A percentile compares a stretch with the other conserved stretches of the same genome.
Evolutionary conservation across 2,329 filamentous ascomycete species (phyloP).

Genomic region (Botrytis fabae): DNA sequence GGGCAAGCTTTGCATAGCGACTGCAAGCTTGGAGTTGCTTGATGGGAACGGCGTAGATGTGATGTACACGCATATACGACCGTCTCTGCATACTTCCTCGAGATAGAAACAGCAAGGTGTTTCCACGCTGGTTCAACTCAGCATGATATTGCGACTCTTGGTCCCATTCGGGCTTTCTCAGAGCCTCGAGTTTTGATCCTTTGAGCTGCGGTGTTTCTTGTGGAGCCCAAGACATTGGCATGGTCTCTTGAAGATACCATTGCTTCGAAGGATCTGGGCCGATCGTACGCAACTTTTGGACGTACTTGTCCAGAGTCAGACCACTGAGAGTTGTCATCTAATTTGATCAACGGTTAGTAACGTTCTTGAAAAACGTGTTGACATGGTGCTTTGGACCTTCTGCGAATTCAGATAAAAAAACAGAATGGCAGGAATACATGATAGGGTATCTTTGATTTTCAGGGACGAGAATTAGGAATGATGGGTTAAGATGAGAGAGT

Average conservation of each 20-base stretch:
- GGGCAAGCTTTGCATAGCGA: neutral
- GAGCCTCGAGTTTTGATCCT: neutral
- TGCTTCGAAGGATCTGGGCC: neutral
- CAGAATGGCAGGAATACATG: neutral
- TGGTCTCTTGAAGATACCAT: neutral
- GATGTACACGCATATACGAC: slow-evolving; percentile 2
- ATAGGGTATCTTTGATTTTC: neutral
- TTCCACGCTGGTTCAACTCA: neutral
- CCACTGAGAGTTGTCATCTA: slow-evolving; percentile 5
- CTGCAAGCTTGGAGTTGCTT: slow-evolving; percentile 3
- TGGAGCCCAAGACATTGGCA: neutral
- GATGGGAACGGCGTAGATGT: slow-evolving; percentile 12
- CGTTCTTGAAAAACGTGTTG: fast-evolving
- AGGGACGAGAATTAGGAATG: neutral
- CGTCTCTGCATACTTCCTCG: neutral
- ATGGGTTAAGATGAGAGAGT: neutral
- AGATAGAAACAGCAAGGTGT: neutral
- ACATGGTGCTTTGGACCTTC: too few species aligned
- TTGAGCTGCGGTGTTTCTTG: too few species aligned
- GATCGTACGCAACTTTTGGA: neutral
- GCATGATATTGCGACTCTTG: neutral
- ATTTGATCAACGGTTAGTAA: neutral
- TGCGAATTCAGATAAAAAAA: neutral
- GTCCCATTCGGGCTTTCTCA: neutral
- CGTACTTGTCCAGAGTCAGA: neutral